Base-by-base conservation (phyloP, 164 flowering plant genomes). In the Macadamia tetraphylla region DNA sequence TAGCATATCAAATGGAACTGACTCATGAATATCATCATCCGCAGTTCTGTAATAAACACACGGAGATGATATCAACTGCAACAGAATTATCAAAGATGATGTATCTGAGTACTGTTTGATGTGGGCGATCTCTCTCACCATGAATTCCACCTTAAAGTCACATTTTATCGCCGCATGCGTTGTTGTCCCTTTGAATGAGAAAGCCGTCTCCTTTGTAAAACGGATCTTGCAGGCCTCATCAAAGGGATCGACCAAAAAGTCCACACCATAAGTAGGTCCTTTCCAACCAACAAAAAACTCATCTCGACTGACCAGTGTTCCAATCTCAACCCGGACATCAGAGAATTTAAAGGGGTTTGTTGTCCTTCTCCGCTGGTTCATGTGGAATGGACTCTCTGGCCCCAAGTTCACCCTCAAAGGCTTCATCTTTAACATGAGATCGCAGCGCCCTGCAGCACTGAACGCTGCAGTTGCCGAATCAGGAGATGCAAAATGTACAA, bases 221-320 rank as follows among this genome's bases (percentile, higher is more conserved):
- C 76, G 75, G 55, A 94, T 74, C 65, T 76, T 86, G 80, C 98
- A 90, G 9, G 80, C 79, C 11, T 82, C 78, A 74, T 87, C 91
- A 72, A 92, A 90, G 23, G 96, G 94, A 75, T 95, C 99, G 9
- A 92, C 84, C 5, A 88, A 58, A 71, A 95, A 89, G 71, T 91
- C 83, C 57, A 83, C 85, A n/a, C 89, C 94, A 40, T 73, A 40
- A 44, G 72, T 29, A 60, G 90, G 89, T 40, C 89, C 90, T 74
- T 74, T 81, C 99, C 99, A 95, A 67, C 81, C 88, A 71, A 78
- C 86, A 72, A 81, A 61, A 51, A 89, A 87, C 66, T 87, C 85
- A 69, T 84, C 81, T 42, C 60, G 71, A 64, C 80, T 79, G 23
- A 78, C 81, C 74, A 85, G 70, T 29, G 60, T 70, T 23, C 99